A percentile compares a stretch with the other conserved stretches of the same genome.
Conservation (phyloP, 768 basidiomycete genomes). For the Multifurca ochricompacta region DNA sequence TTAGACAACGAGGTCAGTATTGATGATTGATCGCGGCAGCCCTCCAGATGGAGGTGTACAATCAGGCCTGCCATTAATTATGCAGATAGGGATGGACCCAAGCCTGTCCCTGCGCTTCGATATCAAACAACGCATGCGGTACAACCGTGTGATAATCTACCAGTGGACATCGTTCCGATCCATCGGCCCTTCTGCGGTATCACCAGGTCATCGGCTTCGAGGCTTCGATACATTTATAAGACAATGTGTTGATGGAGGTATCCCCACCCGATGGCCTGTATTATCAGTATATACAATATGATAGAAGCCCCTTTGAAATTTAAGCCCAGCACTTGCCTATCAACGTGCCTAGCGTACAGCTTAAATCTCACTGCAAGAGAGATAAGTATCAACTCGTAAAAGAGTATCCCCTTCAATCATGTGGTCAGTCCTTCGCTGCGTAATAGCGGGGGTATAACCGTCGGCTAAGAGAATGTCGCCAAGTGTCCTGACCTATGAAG, state of each 20-base stretch:
- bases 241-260: constrained; percentile 61
- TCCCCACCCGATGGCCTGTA: constrained; percentile 65
- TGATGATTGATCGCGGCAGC: constrained; percentile 38
- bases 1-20: constrained; percentile 46
- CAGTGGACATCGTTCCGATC: constrained; percentile 63
- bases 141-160: constrained; percentile 31
- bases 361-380: no score
- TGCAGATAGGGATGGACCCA: constrained; percentile 45
- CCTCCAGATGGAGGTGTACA: constrained; percentile 65
- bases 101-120: constrained; percentile 54
- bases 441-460: no score
- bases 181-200: constrained; percentile 84
- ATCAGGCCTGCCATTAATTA: constrained; percentile 82
- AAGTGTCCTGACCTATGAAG: no score
- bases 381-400: no score
- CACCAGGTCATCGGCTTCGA: constrained; percentile 68
- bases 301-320: constrained; percentile 61
- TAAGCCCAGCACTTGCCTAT: no score
- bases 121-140: constrained; percentile 46
- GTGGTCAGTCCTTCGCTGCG: no score
- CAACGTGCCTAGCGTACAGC: no score
- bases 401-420: no score
- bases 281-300: constrained; percentile 82
- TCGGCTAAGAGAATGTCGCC: no score
- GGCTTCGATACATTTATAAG: constrained; percentile 44